Evolutionary conservation across 768 basidiomycete genomes (phyloP), one percentile per base, ranked within the genome.

Genomic region (Phlebiopsis gigantea): DNA sequence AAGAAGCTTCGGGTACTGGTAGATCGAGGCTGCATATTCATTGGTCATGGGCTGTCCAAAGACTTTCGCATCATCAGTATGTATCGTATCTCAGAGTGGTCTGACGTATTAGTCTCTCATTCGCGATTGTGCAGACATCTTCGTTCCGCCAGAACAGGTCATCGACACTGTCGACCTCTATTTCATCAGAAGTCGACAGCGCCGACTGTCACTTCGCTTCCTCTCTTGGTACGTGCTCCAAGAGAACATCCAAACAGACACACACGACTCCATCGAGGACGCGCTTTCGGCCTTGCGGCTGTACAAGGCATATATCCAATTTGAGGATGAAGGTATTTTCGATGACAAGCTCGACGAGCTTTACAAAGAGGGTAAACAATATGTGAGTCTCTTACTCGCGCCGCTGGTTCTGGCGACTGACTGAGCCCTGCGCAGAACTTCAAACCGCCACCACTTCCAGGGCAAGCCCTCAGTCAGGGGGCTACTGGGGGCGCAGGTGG

Each of bases 191-290:
- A 72, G 78, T 24, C 84, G 93, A 22, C 90, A 94, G 63, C 85
- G 96, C 17, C 87, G 94, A 56, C 77, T 98, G 34, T 96, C 94
- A 0, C 77, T 99, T 21, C 84, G 93, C 7, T 99, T 98, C 73
- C 78, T 98, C 24, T 84, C 94, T 0, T 99, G 94, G 93, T 93
- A 87, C 69, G 79, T 98, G n/a, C 77, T 98, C 9, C 80, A 88
- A 46, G 85, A 93, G 67, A 85, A 90, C 63, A 98, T 99, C 56
- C 96, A 98, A 70, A 89, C 82, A 2, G 93, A 93, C 21, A 91
- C 85, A 12, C 96, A 99, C 69, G 97, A 98, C 70, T 98, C 95
- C n/a, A 96, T 99, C 62, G 97, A 99, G 69, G 96, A 98, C 65
- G 93, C 94, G 0, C 80, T 83, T 6, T 91, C 89, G 5, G 94